Percentiles rank a stretch among this genome's conserved stretches.
These are phyloP conservation scores for Claviceps sp. DNA, from an alignment of 2,329 filamentous ascomycete species.

Conservation along the genomic window DNA sequence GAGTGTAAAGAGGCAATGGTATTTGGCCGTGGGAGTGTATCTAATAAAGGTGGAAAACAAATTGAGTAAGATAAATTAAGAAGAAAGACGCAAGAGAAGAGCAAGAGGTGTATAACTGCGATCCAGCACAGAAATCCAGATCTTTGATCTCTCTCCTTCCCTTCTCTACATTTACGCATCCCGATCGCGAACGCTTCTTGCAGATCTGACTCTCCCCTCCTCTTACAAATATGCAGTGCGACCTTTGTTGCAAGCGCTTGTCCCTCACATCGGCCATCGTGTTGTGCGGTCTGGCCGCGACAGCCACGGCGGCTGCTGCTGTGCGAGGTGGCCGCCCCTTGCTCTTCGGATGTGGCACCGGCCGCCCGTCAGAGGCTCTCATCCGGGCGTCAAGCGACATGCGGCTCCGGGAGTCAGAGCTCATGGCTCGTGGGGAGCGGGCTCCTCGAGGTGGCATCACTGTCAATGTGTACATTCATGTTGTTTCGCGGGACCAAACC, in stretches of 20 bases:
- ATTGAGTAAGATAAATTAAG: too few species aligned
- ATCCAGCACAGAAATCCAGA: too few species aligned
- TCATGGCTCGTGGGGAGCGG: not conserved
- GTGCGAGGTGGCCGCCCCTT: not conserved
- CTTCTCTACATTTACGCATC: too few species aligned
- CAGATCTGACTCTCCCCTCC: too few species aligned
- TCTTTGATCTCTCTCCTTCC: too few species aligned
- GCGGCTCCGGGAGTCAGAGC: not conserved
- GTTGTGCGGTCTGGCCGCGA: not conserved
- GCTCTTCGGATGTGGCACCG: conserved; percentile 1
- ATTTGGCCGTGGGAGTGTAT: too few species aligned
- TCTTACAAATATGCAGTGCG: too few species aligned
- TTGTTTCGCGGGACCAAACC: not conserved
- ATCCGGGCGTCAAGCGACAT: not conserved
- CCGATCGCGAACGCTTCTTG: too few species aligned
- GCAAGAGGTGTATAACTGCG: too few species aligned
- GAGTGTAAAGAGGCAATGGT: too few species aligned
- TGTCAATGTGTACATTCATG: not conserved
- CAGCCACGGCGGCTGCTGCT: not conserved
- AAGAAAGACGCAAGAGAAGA: too few species aligned
- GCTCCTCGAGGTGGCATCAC: not conserved
- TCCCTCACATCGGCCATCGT: not conserved
- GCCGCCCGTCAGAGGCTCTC: not conserved
- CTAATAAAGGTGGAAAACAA: too few species aligned
- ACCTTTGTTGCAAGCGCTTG: not conserved